Base-by-base conservation (phyloP, 441 rosid species). In the Populus hybrid region DNA sequence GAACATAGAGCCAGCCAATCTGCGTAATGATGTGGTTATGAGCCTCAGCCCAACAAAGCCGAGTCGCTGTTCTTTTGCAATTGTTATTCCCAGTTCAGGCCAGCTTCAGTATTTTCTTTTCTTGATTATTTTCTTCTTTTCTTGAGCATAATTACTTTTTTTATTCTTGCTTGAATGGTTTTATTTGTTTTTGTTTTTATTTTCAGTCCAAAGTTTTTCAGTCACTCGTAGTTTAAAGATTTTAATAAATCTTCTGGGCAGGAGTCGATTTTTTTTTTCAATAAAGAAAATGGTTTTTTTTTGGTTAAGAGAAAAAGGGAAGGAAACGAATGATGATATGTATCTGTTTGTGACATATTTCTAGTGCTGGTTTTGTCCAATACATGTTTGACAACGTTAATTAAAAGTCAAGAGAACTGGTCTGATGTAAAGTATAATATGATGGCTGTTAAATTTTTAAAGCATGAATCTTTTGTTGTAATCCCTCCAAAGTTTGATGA, bases 191-290 rank as follows among this genome's bases (percentile, higher is more conserved):
- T 74, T 38, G 50, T 68, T 77, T 28, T 46, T 30, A 0, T 28
- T 30, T 30, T 30, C 32, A 30, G 32, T 30, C 32, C 32, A 30
- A 30, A 30, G 30, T 6, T 63, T 42, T 20, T 28, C n/a, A 50
- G 3, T 57, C 21, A 20, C 72, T 57, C 7, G 8, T 72, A 12
- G 20, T 77, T 20, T 57, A 11, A 28, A 50, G 76, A 69, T 70
- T 40, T 82, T 46, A 46, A 46, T 78, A n/a, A 77, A 59, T 30
- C 32, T 77, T 75, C 80, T 75, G 83, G 85, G 83, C 42, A 28
- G 61, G 32, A 30, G 32, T 30, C 32, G 32, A 30, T 71, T 14
- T 14, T 20, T 77, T 76, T 73, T 50, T 46, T 23, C 18, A 7
- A 64, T 3, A 30, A 30, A 30, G 32, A 30, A 30, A 30, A 30